Evolutionary conservation across 2,329 filamentous ascomycete species (phyloP).

Genomic region (Fusarium solani-melongenae): DNA sequence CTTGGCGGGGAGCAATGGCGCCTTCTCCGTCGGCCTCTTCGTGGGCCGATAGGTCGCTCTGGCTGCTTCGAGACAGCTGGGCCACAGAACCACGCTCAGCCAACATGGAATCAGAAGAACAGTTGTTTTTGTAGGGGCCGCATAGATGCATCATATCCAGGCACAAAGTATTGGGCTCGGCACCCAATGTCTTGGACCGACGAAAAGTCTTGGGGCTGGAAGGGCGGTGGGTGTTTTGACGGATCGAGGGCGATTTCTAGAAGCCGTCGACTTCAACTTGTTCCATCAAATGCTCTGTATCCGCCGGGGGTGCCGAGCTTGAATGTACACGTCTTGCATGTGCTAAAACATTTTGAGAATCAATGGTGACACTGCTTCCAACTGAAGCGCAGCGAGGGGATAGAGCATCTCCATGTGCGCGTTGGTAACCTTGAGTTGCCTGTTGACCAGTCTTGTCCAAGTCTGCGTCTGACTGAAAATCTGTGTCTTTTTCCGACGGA

Average conservation of each 20-base stretch:
- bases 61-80: conserved; percentile 44
- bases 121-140: neutral
- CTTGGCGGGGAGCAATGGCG: neutral
- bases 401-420: neutral
- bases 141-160: neutral
- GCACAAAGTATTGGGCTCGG: neutral
- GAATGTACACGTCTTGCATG: conserved; percentile 1
- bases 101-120: neutral
- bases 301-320: conserved; percentile 14
- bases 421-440: neutral
- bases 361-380: neutral
- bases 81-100: conserved; percentile 45
- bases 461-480: neutral
- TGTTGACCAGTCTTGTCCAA: neutral
- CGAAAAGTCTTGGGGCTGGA: neutral
- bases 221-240: neutral
- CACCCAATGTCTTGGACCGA: conserved; percentile 9
- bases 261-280: conserved; percentile 2
- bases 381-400: neutral
- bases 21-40: neutral
- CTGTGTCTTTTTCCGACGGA: neutral
- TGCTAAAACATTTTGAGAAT: neutral
- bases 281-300: neutral
- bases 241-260: conserved; percentile 13
- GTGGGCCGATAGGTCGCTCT: conserved; percentile 37